A percentile compares a stretch with the other conserved stretches of the same genome.
Evolutionary conservation across 345 rosid genomes (phyloP).

Genomic region (Capsella bursapastoris): DNA sequence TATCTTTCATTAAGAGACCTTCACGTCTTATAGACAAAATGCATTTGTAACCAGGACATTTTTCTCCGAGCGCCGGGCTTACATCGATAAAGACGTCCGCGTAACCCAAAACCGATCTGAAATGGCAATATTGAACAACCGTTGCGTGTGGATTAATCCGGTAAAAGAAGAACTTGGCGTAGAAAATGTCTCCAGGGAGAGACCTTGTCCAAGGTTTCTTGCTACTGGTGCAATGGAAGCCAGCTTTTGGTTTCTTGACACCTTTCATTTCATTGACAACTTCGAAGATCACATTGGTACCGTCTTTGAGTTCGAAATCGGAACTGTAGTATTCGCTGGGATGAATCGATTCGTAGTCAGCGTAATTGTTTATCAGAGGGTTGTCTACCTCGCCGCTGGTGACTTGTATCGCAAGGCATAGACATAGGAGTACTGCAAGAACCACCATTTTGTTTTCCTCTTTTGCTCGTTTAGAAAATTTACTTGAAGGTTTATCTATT

Average conservation of each 20-base stretch:
- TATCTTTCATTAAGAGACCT: slow-evolving; percentile 43
- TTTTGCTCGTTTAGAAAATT: background rate
- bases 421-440: slow-evolving; percentile 22
- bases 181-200: slow-evolving; percentile 43
- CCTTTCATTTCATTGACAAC: slow-evolving; percentile 41
- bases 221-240: slow-evolving; percentile 30
- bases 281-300: slow-evolving; percentile 44
- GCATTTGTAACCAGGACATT: slow-evolving; percentile 32
- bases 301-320: slow-evolving; percentile 40
- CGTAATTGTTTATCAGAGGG: slow-evolving; percentile 38
- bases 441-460: slow-evolving; percentile 9
- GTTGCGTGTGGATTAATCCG: slow-evolving; percentile 30
- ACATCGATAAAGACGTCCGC: slow-evolving; percentile 11
- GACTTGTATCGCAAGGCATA: slow-evolving; percentile 33
- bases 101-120: slow-evolving; percentile 39
- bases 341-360: slow-evolving; percentile 39
- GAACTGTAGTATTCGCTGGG: slow-evolving; percentile 46
- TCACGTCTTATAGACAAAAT: slow-evolving; percentile 39
- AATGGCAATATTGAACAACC: slow-evolving; percentile 38
- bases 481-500: background rate
- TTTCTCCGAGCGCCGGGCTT: slow-evolving; percentile 33
- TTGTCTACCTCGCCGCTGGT: slow-evolving; percentile 16
- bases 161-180: slow-evolving; percentile 37
- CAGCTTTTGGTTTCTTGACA: slow-evolving; percentile 46
- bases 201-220: slow-evolving; percentile 22